Evolutionary conservation across 2,329 filamentous ascomycete genomes (phyloP).

Genomic region (Ascosphaera pollenicola): DNA sequence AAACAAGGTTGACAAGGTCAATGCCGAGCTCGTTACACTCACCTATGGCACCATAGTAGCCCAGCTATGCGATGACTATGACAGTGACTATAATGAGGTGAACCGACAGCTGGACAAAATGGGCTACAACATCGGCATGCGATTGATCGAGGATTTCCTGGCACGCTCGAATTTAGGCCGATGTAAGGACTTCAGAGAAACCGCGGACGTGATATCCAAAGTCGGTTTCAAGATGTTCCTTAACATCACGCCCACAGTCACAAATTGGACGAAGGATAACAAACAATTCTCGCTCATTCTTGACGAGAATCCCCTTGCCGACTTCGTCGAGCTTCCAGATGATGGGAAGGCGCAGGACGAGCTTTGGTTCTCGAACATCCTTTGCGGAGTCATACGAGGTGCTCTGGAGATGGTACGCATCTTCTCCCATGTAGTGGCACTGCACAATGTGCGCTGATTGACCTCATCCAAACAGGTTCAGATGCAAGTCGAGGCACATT

Average conservation of each 20-base stretch:
- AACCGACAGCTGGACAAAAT: slow-evolving; percentile 98
- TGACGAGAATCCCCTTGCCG: slow-evolving; percentile 88
- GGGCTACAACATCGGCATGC: slow-evolving; percentile 95
- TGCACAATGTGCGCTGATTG: slow-evolving; percentile 5
- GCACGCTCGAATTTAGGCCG: slow-evolving; percentile 81
- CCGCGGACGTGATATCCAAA: slow-evolving; percentile 89
- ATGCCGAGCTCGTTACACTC: slow-evolving; percentile 87
- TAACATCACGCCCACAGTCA: slow-evolving; percentile 81
- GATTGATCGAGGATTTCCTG: slow-evolving; percentile 91
- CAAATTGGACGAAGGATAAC: slow-evolving; percentile 89
- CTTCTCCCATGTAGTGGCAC: slow-evolving; percentile 2
- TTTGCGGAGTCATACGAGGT: slow-evolving; percentile 79
- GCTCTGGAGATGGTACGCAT: slow-evolving; percentile 73
- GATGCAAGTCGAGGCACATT: slow-evolving; percentile 96
- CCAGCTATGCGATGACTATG: slow-evolving; percentile 90
- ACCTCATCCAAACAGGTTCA: slow-evolving; percentile 35
- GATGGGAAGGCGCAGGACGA: slow-evolving; percentile 91
- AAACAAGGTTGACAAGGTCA: slow-evolving; percentile 91
- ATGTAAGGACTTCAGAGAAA: slow-evolving; percentile 85
- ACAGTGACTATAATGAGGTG: slow-evolving; percentile 80
- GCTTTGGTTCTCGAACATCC: slow-evolving; percentile 94
- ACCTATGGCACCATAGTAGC: slow-evolving; percentile 97
- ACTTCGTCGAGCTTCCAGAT: slow-evolving; percentile 94
- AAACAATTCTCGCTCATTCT: slow-evolving; percentile 94
- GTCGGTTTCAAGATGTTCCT: slow-evolving; percentile 98